Evolutionary conservation across 2,329 filamentous ascomycete genomes (phyloP).

Genomic region (Hirsutella rhossiliensis): DNA sequence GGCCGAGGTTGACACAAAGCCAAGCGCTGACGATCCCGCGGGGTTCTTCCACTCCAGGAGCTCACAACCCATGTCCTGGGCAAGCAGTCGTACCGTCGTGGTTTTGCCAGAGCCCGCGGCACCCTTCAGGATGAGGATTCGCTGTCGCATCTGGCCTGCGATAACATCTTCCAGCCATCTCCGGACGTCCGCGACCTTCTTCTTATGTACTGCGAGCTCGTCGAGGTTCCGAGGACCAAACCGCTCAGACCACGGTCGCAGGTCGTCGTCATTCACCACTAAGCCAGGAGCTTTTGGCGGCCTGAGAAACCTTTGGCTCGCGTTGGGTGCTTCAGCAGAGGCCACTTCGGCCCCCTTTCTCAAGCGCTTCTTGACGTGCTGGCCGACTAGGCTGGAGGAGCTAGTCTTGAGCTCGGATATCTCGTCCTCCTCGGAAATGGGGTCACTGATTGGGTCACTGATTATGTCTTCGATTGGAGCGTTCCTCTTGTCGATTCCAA

Average conservation of each 20-base stretch:
- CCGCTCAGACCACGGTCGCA: conserved; percentile 75
- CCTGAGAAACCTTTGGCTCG: conserved; percentile 41
- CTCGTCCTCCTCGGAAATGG: conserved; percentile 50
- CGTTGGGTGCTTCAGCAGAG: conserved; percentile 12
- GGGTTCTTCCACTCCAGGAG: conserved; percentile 90
- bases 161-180: conserved; percentile 71
- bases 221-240: conserved; percentile 65
- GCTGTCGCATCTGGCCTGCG: conserved; percentile 50
- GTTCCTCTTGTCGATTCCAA: conserved; percentile 14
- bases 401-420: conserved; percentile 37
- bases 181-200: conserved; percentile 77
- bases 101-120: conserved; percentile 90
- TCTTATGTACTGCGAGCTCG: conserved; percentile 89
- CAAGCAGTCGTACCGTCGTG: conserved; percentile 67
- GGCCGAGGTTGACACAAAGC: conserved; percentile 56
- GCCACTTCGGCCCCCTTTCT: conserved; percentile 20
- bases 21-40: conserved; percentile 43
- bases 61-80: conserved; percentile 63
- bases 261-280: conserved; percentile 34
- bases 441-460: conserved; percentile 40
- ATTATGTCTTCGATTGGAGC: conserved; percentile 34
- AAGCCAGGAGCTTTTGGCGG: conserved; percentile 21
- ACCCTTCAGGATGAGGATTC: conserved; percentile 76
- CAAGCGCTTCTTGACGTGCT: conserved; percentile 42
- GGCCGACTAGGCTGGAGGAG: conserved; percentile 41